phyloP scores from a whole-genome alignment of 78 protist genomes.

The Dictyostelium purpureum region DNA sequence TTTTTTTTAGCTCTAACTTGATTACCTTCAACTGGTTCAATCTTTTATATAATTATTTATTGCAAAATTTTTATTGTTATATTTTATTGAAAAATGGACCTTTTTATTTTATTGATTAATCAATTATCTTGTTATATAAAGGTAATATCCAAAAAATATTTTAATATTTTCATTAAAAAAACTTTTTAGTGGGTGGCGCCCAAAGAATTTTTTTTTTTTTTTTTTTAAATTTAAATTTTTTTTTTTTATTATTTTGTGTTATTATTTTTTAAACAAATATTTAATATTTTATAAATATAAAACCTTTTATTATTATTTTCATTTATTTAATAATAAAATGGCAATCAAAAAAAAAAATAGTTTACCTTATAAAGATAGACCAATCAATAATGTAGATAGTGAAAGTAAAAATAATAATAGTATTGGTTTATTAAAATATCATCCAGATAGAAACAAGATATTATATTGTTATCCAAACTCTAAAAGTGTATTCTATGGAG shows the following conservation, averaged over 20 bases:
- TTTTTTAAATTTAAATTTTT: background rate
- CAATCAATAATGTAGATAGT: background rate
- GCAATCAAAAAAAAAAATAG: background rate
- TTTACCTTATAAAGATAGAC: background rate
- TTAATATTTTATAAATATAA: background rate
- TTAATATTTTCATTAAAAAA: too few species aligned
- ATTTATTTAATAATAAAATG: too few species aligned
- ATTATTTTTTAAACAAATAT: background rate
- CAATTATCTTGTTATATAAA: too few species aligned
- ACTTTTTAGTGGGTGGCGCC: too few species aligned
- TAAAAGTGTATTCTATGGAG: background rate
- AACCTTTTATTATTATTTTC: background rate
- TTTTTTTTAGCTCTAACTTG: too few species aligned
- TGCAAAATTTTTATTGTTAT: too few species aligned
- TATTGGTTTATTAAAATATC: slow-evolving; percentile 1
- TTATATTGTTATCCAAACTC: slow-evolving; percentile 10
- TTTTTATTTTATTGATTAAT: too few species aligned
- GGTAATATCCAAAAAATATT: too few species aligned
- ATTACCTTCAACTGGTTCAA: too few species aligned
- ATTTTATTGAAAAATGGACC: too few species aligned
- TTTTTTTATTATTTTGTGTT: background rate
- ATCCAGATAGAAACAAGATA: background rate
- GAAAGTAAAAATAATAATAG: background rate
- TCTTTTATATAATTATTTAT: too few species aligned
- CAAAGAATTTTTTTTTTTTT: too few species aligned